phyloP scores from a whole-genome alignment of 1,284 basidiomycete genomes.

The Stygiomarasmius scandens region DNA sequence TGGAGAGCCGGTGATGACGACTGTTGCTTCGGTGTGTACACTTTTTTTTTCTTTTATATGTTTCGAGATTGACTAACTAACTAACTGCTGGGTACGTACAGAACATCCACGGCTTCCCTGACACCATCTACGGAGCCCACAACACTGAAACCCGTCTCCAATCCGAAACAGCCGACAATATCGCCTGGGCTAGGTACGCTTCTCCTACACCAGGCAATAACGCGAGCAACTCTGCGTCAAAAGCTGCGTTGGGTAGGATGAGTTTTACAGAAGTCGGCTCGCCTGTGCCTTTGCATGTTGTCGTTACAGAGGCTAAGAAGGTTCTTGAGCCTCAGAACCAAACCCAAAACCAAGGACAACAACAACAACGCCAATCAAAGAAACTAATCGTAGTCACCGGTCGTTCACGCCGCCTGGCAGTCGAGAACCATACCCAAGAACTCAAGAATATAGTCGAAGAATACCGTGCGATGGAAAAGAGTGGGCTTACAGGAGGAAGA shows the following conservation, averaged over 20 bases:
- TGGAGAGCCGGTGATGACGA: too few species aligned
- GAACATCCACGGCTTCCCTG: slow-evolving; percentile 43
- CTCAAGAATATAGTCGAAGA: slow-evolving; percentile 65
- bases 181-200: slow-evolving; percentile 60
- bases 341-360: too few species aligned
- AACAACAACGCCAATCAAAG: slow-evolving; percentile 20
- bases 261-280: slow-evolving; percentile 56
- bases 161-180: slow-evolving; percentile 73
- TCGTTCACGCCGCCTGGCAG: slow-evolving; percentile 68
- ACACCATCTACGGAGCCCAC: slow-evolving; percentile 66
- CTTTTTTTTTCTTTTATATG: too few species aligned
- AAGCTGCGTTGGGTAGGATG: slow-evolving; percentile 50
- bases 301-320: slow-evolving; percentile 32
- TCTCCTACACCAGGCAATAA: slow-evolving; percentile 26
- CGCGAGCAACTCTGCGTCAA: slow-evolving; percentile 20
- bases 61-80: too few species aligned
- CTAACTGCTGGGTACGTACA: too few species aligned
- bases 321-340: slow-evolving; percentile 9
- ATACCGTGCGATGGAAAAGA: slow-evolving; percentile 10
- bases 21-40: too few species aligned
- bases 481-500: slow-evolving; percentile 14
- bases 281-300: slow-evolving; percentile 56
- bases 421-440: slow-evolving; percentile 66
- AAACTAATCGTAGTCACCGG: slow-evolving; percentile 66
- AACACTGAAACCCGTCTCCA: slow-evolving; percentile 62